Evolutionary conservation across 139 green algal genomes (phyloP), one percentile per base, ranked within the genome.

Genomic region (Diplosphaera chodatii): DNA sequence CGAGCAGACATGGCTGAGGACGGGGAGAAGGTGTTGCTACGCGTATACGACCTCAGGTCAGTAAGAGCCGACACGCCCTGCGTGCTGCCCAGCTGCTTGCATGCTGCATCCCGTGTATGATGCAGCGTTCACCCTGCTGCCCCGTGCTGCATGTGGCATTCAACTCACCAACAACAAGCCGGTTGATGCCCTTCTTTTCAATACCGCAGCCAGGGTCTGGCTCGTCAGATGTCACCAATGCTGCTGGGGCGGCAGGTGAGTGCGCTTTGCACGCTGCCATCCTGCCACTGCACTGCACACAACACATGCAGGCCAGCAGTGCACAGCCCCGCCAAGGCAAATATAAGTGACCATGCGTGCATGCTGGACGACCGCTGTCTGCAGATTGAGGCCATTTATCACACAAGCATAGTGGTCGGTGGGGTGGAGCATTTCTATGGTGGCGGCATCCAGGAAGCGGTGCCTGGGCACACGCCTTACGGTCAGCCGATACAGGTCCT

Each of bases 41-140:
- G 91, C 28, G 80, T 96, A 0, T 96, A 96, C 63, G 91, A 96
- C 68, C 68, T 96, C 0, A 59, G 48, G 48, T 59, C 3, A 48
- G 8, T 8, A 8, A 48, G 37, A 48, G 13, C n/a, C n/a, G n/a
- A n/a, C n/a, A n/a, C n/a, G n/a, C n/a, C n/a, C n/a, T n/a, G n/a
- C n/a, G n/a, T n/a, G n/a, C n/a, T n/a, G n/a, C n/a, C n/a, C n/a
- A n/a, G n/a, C n/a, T n/a, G n/a, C n/a, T n/a, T n/a, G n/a, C n/a
- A n/a, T n/a, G n/a, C n/a, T n/a, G n/a, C n/a, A n/a, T n/a, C n/a
- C n/a, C n/a, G n/a, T n/a, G n/a, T n/a, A n/a, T n/a, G n/a, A n/a
- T n/a, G n/a, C n/a, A n/a, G n/a, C n/a, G n/a, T n/a, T n/a, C n/a
- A n/a, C n/a, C n/a, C n/a, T n/a, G n/a, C n/a, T n/a, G n/a, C n/a